A percentile compares a stretch with the other conserved stretches of the same genome.
Conservation (phyloP, 1,284 basidiomycete genomes). For the Cryptococcus sp. region DNA sequence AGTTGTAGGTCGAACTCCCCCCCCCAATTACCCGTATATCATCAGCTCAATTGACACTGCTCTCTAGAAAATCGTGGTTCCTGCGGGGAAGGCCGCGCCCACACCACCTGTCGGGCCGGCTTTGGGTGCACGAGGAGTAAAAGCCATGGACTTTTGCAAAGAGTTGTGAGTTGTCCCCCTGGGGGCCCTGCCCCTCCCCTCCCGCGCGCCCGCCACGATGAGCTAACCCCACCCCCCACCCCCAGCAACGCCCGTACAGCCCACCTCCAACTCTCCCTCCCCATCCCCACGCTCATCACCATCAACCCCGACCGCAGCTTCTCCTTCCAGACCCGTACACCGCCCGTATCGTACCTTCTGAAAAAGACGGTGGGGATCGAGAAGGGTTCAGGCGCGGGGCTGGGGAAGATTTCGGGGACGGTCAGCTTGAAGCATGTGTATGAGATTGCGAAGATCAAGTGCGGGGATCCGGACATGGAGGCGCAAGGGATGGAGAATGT, state of each 20-base stretch:
- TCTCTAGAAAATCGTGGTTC: conserved; percentile 74
- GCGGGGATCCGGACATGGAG: conserved; percentile 80
- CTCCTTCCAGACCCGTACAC: conserved; percentile 86
- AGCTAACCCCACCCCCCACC: background rate
- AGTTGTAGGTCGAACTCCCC: conserved; percentile 11
- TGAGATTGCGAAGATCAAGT: conserved; percentile 98
- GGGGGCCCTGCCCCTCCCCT: no score
- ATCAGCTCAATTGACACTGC: background rate
- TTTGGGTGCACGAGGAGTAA: conserved; percentile 94
- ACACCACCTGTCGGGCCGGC: conserved; percentile 96
- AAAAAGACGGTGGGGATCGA: conserved; percentile 88
- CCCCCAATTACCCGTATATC: background rate
- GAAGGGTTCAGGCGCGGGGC: conserved; percentile 65
- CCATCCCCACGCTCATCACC: conserved; percentile 84
- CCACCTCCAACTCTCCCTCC: conserved; percentile 79
- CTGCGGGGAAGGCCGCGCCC: conserved; percentile 92
- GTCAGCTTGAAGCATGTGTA: conserved; percentile 96
- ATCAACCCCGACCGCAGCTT: conserved; percentile 95
- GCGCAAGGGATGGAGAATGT: conserved; percentile 79
- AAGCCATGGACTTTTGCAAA: conserved; percentile 99
- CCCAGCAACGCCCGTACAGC: conserved; percentile 78
- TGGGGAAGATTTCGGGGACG: conserved; percentile 60
- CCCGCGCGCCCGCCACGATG: background rate
- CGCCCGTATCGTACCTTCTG: conserved; percentile 85
- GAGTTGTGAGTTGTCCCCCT: conserved; percentile 58